Percentiles rank a stretch among this genome's conserved stretches.
These are phyloP conservation scores for Bolboschoenus planiculmis DNA, from an alignment of 176 grass and related monocot genomes.

Conservation along the genomic window DNA sequence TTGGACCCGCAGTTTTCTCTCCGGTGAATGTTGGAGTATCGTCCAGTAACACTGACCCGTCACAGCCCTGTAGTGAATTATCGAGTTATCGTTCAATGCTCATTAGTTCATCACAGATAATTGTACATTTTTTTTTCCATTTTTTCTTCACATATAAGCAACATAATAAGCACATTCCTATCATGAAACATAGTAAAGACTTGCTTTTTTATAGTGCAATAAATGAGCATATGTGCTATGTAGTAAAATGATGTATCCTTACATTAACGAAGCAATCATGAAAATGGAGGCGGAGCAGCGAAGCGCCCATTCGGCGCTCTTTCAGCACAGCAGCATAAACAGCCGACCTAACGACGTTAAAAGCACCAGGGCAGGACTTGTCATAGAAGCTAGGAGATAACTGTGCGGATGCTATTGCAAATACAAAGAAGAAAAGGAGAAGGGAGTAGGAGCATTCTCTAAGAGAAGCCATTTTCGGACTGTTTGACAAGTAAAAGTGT, in stretches of 20 bases:
- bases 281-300: conserved; percentile 26
- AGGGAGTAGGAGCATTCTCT: background rate
- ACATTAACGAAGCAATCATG: conserved; percentile 33
- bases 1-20: conserved; percentile 31
- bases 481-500: background rate
- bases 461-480: conserved; percentile 5
- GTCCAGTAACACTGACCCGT: conserved; percentile 32
- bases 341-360: conserved; percentile 1
- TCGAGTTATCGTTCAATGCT: background rate
- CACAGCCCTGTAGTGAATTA: conserved; percentile 29
- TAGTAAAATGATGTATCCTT: background rate
- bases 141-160: background rate
- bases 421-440: background rate
- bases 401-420: conserved; percentile 16
- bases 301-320: conserved; percentile 24
- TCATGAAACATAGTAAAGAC: background rate
- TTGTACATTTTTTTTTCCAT: background rate
- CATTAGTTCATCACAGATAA: background rate
- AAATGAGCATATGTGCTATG: background rate
- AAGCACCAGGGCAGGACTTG: conserved; percentile 18
- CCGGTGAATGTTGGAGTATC: conserved; percentile 29
- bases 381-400: conserved; percentile 26
- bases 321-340: conserved; percentile 10
- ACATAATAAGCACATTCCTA: background rate
- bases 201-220: background rate